Evolutionary conservation across 805 yeast species (phyloP), one percentile per base, ranked within the genome.

Genomic region (Candida boleticola): DNA sequence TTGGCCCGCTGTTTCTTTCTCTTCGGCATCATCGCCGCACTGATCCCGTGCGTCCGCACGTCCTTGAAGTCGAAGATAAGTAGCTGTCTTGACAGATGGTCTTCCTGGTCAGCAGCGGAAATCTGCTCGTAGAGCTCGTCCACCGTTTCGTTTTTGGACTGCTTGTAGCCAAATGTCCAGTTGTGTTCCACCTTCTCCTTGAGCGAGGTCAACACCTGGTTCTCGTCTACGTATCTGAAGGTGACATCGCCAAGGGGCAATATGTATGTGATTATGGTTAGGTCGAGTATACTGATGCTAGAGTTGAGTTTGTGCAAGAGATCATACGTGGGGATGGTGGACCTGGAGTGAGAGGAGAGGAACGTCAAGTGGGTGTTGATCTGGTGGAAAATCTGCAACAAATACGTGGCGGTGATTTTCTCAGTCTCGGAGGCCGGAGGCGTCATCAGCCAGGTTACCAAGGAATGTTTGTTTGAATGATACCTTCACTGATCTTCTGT

Each of bases 11-110:
- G 23, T 34, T 41, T 35, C 57, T 68, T 49, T 55, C 67, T 3
- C 68, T 58, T 11, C 66, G 53, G 29, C 25, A 29, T 58, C 14
- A 59, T 40, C 0, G 51, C 49, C 4, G 67, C 57, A 0, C 67
- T 64, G 60, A 75, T 32, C 66, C 75, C 68, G 71, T 77, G 49
- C 66, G 78, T 52, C 68, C 76, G 53, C 11, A 85, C 86, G 58
- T 90, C 96, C 14, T 79, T 71, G 58, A 90, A 87, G 49, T 85
- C 90, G 55, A 90, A 85, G 1, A 87, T 69, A 21, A 90, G 66
- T 6, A 86, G 53, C 48, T 83, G 89, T 17, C 73, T 68, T 0
- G 69, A 58, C 9, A 55, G 57, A 4, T 60, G 41, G 36, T 76
- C 68, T 42, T 70, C 77, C 9, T 66, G 62, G 21, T 31, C 21